Base-by-base conservation (phyloP, 805 yeast species). In the Sungouiella blattae region DNA sequence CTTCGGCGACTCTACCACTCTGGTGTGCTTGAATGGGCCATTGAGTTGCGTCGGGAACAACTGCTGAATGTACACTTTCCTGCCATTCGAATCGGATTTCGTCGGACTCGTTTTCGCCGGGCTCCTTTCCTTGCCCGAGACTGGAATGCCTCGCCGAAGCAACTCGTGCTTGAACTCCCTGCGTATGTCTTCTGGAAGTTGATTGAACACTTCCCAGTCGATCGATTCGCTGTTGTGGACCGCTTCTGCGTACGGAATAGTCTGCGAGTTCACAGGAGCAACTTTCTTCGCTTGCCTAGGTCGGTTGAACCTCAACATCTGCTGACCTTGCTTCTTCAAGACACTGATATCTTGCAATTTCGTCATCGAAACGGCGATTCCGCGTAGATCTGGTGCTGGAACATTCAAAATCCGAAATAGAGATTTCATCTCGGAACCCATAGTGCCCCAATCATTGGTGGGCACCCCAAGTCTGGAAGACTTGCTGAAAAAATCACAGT, bases 341-440 rank as follows among this genome's bases (percentile, higher is more conserved):
- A 17, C 39, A 6, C 57, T 62, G 3, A 60, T 61, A 34, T 65
- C 69, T n/a, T 64, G 64, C 23, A 89, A 63, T 44, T 77, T 77
- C 6, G 73, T 69, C 60, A 87, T 68, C 18, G 80, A 83, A 1
- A 91, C 65, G 0, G 94, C 82, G 3, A 91, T 60, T 0, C 97
- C 97, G 32, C 97, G 62, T 7, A 89, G 57, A 24, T 87, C 95
- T 11, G 54, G 52, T 0, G 85, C 81, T 0, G 82, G 80, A 31
- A 84, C 71, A 21, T 72, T 71, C 24, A 85, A 40, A 37, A 71
- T 61, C 35, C 86, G 60, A 45, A 74, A 75, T 12, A 85, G 55
- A 9, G 75, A 63, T 45, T 78, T 72, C 25, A 80, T 51, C 50
- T 82, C 86, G 9, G 79, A 67, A 0, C 79, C 73, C 6, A 87